Evolutionary conservation across 2,329 filamentous ascomycete genomes (phyloP).

Genomic region (Pseudogymnoascus sp.): DNA sequence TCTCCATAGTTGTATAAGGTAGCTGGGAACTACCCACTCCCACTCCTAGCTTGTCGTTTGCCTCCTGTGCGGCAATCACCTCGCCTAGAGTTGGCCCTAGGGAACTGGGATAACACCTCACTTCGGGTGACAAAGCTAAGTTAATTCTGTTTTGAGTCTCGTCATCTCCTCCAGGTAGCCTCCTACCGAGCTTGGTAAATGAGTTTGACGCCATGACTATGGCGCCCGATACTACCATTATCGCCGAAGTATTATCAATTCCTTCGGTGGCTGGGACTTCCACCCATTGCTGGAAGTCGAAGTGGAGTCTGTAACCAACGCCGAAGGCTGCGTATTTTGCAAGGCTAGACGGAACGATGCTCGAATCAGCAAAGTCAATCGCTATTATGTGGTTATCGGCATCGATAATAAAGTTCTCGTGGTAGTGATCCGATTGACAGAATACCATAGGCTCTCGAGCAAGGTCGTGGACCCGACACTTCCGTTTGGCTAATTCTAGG

Average conservation of each 20-base stretch:
- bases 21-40: neutral
- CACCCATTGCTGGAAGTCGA: constrained; percentile 11
- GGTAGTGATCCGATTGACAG: constrained; percentile 15
- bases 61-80: neutral
- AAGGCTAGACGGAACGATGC: constrained; percentile 19
- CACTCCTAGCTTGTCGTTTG: neutral
- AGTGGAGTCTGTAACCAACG: neutral
- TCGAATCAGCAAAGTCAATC: constrained; percentile 15
- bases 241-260: constrained; percentile 24
- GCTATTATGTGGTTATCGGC: constrained; percentile 11
- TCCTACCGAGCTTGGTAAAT: neutral
- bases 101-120: neutral
- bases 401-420: constrained; percentile 18
- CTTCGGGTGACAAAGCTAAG: neutral
- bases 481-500: constrained; percentile 11
- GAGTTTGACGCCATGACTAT: neutral
- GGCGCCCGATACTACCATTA: constrained; percentile 9
- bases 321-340: constrained; percentile 5
- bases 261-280: constrained; percentile 10
- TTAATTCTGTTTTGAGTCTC: neutral
- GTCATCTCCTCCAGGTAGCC: neutral
- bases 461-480: constrained; percentile 9
- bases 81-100: neutral
- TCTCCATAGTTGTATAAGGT: neutral
- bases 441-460: constrained; percentile 18